Percentiles rank a stretch among this genome's conserved stretches.
Conservation (phyloP, 2,329 filamentous ascomycete species). For the Aspergillus sp. region DNA sequence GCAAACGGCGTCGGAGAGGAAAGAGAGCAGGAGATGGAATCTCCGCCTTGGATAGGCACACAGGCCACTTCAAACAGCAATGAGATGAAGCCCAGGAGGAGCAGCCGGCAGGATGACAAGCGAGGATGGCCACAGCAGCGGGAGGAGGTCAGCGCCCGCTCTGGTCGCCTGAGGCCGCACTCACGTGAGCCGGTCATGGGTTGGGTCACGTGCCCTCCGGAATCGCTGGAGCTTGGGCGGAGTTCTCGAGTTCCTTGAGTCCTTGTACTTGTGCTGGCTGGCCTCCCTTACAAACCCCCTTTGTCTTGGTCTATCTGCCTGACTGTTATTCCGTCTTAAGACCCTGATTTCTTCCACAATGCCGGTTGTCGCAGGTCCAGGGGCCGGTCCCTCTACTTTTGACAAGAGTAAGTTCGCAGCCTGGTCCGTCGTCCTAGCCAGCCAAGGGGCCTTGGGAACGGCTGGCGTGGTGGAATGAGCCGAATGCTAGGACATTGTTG, state of each 20-base stretch:
- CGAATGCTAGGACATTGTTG: not conserved
- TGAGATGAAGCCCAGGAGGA: slow-evolving; percentile 9
- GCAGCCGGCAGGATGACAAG: slow-evolving; percentile 14
- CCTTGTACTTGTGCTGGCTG: too few species aligned
- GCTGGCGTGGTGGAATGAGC: too few species aligned
- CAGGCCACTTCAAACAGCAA: slow-evolving; percentile 17
- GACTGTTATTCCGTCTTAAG: not conserved
- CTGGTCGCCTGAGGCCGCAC: slow-evolving; percentile 8
- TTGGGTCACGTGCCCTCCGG: slow-evolving; percentile 11
- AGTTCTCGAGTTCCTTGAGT: too few species aligned
- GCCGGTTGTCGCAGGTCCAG: slow-evolving; percentile 48
- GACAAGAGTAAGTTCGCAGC: slow-evolving; percentile 63
- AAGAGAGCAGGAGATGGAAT: slow-evolving; percentile 20
- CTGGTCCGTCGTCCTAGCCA: too few species aligned
- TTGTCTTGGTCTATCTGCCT: not conserved
- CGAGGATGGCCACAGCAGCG: slow-evolving; percentile 16
- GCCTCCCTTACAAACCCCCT: too few species aligned
- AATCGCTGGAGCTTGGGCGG: too few species aligned
- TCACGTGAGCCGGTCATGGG: slow-evolving; percentile 13
- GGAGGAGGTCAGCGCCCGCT: slow-evolving; percentile 15
- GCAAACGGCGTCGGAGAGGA: slow-evolving; percentile 15
- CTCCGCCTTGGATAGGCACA: slow-evolving; percentile 22
- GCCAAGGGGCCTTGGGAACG: not conserved
- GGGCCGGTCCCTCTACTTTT: slow-evolving; percentile 55
- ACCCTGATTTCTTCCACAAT: slow-evolving; percentile 27